Conservation (phyloP, 2,329 filamentous ascomycete genomes). For the Stemphylium vesicarium region DNA sequence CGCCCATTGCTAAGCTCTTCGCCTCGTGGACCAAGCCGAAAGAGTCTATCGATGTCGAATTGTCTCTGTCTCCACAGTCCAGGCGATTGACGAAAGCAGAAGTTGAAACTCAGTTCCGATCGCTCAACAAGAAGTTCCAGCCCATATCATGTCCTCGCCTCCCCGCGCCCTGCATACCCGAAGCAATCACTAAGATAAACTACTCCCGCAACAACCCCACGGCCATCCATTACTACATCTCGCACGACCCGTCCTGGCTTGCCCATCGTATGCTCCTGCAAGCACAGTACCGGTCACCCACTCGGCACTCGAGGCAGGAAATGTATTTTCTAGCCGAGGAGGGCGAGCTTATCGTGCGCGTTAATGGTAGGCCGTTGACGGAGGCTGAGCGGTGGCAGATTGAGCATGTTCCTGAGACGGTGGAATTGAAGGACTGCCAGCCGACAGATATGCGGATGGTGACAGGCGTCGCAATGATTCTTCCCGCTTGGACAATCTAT, state of each 20-base stretch:
- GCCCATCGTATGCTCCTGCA: not conserved
- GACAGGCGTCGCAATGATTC: not conserved
- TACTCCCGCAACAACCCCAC: not conserved
- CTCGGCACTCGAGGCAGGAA: not conserved
- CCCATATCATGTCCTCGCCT: constrained; percentile 3
- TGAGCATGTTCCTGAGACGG: not conserved
- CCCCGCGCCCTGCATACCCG: not conserved
- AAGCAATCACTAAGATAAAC: not conserved
- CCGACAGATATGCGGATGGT: not conserved
- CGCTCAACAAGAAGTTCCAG: not conserved
- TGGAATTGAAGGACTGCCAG: not conserved
- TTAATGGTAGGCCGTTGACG: constrained; percentile 4
- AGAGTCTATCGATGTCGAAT: not conserved
- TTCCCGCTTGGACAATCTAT: constrained; percentile 2
- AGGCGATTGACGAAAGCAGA: not conserved
- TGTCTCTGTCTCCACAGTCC: not conserved
- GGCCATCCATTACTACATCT: not conserved
- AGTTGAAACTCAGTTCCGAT: not conserved
- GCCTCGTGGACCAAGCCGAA: not conserved
- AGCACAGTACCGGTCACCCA: not conserved
- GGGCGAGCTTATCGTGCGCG: not conserved
- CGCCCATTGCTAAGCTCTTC: not conserved
- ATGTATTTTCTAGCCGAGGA: not conserved
- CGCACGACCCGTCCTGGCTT: not conserved
- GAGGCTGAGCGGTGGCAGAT: not conserved